Evolutionary conservation across 1,284 basidiomycete species (phyloP).

Genomic region (Boletellus dicymbophilus): DNA sequence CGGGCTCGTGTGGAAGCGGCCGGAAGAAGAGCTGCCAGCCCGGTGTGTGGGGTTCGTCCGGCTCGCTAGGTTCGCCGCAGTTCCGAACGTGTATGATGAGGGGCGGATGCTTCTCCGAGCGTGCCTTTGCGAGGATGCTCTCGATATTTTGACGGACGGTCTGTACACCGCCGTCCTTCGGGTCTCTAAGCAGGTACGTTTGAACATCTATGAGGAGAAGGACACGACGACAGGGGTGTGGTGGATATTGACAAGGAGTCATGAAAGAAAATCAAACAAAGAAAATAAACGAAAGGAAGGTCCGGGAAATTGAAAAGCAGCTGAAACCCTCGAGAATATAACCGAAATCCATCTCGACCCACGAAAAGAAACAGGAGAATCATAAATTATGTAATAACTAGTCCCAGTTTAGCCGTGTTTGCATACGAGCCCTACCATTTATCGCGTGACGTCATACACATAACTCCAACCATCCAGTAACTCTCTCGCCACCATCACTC

Average conservation of each 20-base stretch:
- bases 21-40: slow-evolving; percentile 62
- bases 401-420: slow-evolving; percentile 14
- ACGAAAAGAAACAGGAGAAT: not conserved
- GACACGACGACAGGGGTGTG: slow-evolving; percentile 39
- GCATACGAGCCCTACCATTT: not conserved
- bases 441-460: slow-evolving; percentile 25
- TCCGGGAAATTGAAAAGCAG: not conserved
- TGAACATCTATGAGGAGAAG: slow-evolving; percentile 66
- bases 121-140: slow-evolving; percentile 50
- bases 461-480: too few relatives aligned
- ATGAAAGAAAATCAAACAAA: slow-evolving; percentile 9
- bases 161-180: slow-evolving; percentile 50
- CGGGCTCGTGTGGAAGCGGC: slow-evolving; percentile 47
- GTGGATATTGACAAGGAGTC: slow-evolving; percentile 21
- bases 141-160: slow-evolving; percentile 49
- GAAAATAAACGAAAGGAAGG: not conserved
- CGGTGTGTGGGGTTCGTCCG: slow-evolving; percentile 51
- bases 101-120: slow-evolving; percentile 47
- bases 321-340: slow-evolving; percentile 13
- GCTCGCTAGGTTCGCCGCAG: slow-evolving; percentile 56
- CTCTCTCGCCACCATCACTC: too few relatives aligned
- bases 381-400: not conserved
- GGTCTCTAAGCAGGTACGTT: slow-evolving; percentile 46
- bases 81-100: slow-evolving; percentile 70
- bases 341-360: slow-evolving; percentile 2